Conservation (phyloP, 2,329 filamentous ascomycete genomes). For the Ophiostoma tasmaniense region DNA sequence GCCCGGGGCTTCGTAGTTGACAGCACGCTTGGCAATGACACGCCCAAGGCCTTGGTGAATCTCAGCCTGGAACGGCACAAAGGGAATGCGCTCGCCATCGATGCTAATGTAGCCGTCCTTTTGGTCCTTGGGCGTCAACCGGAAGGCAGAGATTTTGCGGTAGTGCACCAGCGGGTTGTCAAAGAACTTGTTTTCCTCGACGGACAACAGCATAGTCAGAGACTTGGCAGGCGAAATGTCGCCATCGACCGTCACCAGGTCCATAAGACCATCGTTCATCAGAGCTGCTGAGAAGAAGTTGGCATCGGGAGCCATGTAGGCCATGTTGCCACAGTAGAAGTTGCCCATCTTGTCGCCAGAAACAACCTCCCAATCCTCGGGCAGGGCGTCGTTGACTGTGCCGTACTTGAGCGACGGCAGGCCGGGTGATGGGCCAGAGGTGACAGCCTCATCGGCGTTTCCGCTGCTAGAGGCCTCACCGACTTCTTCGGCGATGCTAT, state of each 20-base stretch:
- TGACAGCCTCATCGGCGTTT: slow-evolving; percentile 8
- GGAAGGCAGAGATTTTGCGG: slow-evolving; percentile 78
- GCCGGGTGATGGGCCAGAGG: slow-evolving; percentile 33
- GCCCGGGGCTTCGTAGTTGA: slow-evolving; percentile 59
- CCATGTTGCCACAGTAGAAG: slow-evolving; percentile 94
- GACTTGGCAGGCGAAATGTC: slow-evolving; percentile 59
- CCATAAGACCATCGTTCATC: slow-evolving; percentile 76
- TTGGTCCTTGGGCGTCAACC: slow-evolving; percentile 67
- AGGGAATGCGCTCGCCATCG: slow-evolving; percentile 81
- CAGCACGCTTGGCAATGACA: slow-evolving; percentile 70
- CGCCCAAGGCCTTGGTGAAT: slow-evolving; percentile 74
- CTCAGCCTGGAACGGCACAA: slow-evolving; percentile 85
- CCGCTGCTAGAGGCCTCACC: slow-evolving; percentile 4
- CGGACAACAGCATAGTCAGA: slow-evolving; percentile 59
- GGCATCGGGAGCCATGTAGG: slow-evolving; percentile 76
- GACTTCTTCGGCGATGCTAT: not conserved
- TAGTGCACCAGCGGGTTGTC: slow-evolving; percentile 71
- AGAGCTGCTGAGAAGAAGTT: slow-evolving; percentile 83
- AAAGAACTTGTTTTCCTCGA: slow-evolving; percentile 69
- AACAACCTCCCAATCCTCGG: slow-evolving; percentile 65
- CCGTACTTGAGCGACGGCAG: slow-evolving; percentile 72
- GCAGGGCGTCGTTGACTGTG: slow-evolving; percentile 67
- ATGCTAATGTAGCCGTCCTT: slow-evolving; percentile 82
- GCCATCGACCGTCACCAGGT: slow-evolving; percentile 73
- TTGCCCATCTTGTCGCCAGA: slow-evolving; percentile 74